These are phyloP conservation scores for Myriosclerotinia duriaeana DNA, from an alignment of 2,329 filamentous ascomycete species.

Conservation along the genomic window DNA sequence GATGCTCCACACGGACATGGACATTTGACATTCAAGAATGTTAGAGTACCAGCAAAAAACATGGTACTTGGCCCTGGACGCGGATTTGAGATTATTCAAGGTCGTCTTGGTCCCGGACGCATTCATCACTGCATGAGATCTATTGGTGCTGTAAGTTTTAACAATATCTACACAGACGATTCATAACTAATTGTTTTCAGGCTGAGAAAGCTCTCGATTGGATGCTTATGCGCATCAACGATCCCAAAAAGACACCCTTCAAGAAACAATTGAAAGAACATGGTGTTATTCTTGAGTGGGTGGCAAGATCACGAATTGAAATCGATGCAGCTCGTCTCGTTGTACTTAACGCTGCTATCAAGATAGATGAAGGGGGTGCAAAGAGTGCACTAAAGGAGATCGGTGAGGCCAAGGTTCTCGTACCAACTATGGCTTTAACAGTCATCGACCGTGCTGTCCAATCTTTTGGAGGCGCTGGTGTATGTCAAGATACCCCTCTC, in stretches of 20 bases:
- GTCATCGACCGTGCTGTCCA: slow-evolving; percentile 96
- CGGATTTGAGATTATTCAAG: slow-evolving; percentile 98
- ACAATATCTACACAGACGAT: neutral
- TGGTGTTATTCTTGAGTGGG: slow-evolving; percentile 92
- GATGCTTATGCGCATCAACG: slow-evolving; percentile 93
- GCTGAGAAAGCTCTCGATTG: slow-evolving; percentile 90
- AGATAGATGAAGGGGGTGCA: slow-evolving; percentile 85
- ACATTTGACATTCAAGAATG: slow-evolving; percentile 85
- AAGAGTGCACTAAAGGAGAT: slow-evolving; percentile 92
- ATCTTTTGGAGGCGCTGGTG: slow-evolving; percentile 84
- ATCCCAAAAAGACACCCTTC: slow-evolving; percentile 86
- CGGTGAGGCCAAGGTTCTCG: slow-evolving; percentile 89
- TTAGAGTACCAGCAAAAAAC: slow-evolving; percentile 79
- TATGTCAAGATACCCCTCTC: slow-evolving; percentile 91
- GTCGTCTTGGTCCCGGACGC: slow-evolving; percentile 88
- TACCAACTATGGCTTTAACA: slow-evolving; percentile 75
- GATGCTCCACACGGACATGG: slow-evolving; percentile 98
- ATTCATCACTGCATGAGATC: slow-evolving; percentile 98
- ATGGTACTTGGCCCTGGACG: slow-evolving; percentile 90
- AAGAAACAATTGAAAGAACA: slow-evolving; percentile 84
- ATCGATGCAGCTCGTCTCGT: slow-evolving; percentile 88
- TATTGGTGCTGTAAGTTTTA: slow-evolving; percentile 69
- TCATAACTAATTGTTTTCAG: slow-evolving; percentile 41
- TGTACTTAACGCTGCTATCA: slow-evolving; percentile 91
- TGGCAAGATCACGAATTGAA: slow-evolving; percentile 87